phyloP scores from a whole-genome alignment of 1,284 basidiomycete species.

The Marasmius sp. region DNA sequence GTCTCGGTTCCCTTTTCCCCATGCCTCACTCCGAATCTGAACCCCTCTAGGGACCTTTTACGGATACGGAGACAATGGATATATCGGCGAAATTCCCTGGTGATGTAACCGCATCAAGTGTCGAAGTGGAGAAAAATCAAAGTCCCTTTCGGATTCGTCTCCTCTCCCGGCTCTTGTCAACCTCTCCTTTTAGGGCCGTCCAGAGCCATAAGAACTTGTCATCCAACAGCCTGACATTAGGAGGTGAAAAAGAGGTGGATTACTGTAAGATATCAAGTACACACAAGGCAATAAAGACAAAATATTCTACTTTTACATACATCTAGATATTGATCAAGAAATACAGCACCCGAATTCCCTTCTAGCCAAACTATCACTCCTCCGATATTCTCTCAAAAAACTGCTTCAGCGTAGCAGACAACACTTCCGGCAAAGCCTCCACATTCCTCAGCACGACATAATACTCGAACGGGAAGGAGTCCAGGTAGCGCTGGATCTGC shows the following conservation, averaged over 20 bases:
- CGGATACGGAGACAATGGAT: neutral
- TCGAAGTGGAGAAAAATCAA: neutral
- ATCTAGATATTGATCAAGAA: neutral
- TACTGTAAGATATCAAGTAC: no score
- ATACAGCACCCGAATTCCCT: constrained; percentile 1
- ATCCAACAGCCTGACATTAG: no score
- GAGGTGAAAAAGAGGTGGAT: no score
- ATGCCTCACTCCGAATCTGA: neutral
- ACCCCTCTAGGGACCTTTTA: neutral
- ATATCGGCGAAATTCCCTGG: neutral
- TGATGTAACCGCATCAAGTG: neutral
- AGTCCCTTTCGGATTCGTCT: no score
- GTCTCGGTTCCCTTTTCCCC: neutral
- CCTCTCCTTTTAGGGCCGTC: no score
- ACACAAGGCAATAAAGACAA: neutral
- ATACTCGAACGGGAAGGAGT: constrained; percentile 98
- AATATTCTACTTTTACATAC: no score
- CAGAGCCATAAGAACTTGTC: no score
- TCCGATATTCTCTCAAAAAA: constrained; percentile 84
- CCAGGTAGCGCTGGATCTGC: constrained; percentile 87
- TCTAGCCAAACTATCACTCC: constrained; percentile 36
- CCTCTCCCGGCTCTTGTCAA: no score
- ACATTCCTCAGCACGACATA: constrained; percentile 92
- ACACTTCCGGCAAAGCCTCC: constrained; percentile 89
- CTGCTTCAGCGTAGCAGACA: constrained; percentile 90